Evolutionary conservation across 805 yeast species (phyloP).

Genomic region (Pichia nakasei): DNA sequence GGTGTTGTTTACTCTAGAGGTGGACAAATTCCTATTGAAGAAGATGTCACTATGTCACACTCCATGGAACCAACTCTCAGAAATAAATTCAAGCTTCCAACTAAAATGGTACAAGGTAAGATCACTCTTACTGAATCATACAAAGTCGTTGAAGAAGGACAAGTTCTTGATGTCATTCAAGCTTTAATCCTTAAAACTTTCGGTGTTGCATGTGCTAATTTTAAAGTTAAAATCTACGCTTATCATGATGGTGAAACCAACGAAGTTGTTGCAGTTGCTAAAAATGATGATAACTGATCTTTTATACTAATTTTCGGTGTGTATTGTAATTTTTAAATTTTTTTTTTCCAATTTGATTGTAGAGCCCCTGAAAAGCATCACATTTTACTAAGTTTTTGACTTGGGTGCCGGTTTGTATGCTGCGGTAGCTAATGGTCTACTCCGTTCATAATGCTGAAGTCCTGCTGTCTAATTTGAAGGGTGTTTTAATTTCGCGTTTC

Average conservation of each 20-base stretch:
- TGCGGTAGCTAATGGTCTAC: too few species aligned
- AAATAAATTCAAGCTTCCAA: slow-evolving; percentile 83
- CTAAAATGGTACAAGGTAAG: slow-evolving; percentile 84
- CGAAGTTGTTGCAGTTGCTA: slow-evolving; percentile 16
- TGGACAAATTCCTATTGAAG: slow-evolving; percentile 82
- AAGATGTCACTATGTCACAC: slow-evolving; percentile 94
- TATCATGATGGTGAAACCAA: slow-evolving; percentile 59
- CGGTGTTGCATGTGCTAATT: slow-evolving; percentile 90
- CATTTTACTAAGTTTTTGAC: too few species aligned
- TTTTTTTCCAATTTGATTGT: too few species aligned
- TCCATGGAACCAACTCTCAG: slow-evolving; percentile 91
- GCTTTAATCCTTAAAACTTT: slow-evolving; percentile 88
- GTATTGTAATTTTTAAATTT: background rate
- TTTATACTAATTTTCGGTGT: too few species aligned
- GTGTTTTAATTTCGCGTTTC: too few species aligned
- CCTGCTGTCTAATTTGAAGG: too few species aligned
- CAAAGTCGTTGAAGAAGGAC: slow-evolving; percentile 73
- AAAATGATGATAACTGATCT: slow-evolving; percentile 5
- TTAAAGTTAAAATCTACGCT: slow-evolving; percentile 72
- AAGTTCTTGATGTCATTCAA: slow-evolving; percentile 77
- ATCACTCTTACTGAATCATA: slow-evolving; percentile 68
- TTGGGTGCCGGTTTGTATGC: too few species aligned
- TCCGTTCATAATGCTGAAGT: too few species aligned
- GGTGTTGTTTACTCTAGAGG: slow-evolving; percentile 94
- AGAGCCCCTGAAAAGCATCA: too few species aligned